Conservation (phyloP, 495 filamentous ascomycete genomes). For the Talaromyces thailandensis region DNA sequence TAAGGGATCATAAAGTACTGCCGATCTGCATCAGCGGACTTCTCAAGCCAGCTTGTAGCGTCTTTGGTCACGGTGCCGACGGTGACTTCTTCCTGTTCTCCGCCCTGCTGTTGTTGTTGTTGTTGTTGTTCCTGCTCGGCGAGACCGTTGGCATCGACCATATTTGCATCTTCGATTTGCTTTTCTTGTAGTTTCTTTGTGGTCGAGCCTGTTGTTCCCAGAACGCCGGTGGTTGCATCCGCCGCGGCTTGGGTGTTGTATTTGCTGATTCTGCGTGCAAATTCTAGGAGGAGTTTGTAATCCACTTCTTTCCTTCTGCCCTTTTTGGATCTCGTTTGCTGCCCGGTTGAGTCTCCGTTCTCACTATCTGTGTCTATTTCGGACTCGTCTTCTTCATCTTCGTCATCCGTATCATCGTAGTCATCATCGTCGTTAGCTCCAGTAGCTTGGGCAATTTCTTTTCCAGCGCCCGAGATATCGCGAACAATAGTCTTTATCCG, state of each 20-base stretch:
- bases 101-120: constrained; percentile 14
- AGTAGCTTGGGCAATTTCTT: constrained; percentile 25
- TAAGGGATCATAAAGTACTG: constrained; percentile 38
- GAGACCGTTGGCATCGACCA: constrained; percentile 8
- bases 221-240: constrained; percentile 26
- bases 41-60: constrained; percentile 37
- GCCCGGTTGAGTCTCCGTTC: not conserved
- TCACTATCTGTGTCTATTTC: constrained; percentile 6
- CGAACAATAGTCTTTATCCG: constrained; percentile 33
- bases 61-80: constrained; percentile 33
- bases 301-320: constrained; percentile 28
- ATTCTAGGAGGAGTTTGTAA: constrained; percentile 33
- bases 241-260: constrained; percentile 39
- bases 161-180: constrained; percentile 5
- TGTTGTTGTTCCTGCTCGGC: constrained; percentile 1
- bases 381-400: constrained; percentile 11
- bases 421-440: constrained; percentile 14
- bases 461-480: constrained; percentile 30
- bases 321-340: constrained; percentile 1
- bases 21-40: constrained; percentile 33
- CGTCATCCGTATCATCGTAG: constrained; percentile 12
- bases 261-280: constrained; percentile 39
- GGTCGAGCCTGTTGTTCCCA: not conserved
- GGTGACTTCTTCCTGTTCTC: constrained; percentile 18
- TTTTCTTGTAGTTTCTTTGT: constrained; percentile 10